Percentiles rank a stretch among this genome's conserved stretches.
phyloP scores from a whole-genome alignment of 495 filamentous ascomycete genomes.

The Chlorociboria aeruginascens region DNA sequence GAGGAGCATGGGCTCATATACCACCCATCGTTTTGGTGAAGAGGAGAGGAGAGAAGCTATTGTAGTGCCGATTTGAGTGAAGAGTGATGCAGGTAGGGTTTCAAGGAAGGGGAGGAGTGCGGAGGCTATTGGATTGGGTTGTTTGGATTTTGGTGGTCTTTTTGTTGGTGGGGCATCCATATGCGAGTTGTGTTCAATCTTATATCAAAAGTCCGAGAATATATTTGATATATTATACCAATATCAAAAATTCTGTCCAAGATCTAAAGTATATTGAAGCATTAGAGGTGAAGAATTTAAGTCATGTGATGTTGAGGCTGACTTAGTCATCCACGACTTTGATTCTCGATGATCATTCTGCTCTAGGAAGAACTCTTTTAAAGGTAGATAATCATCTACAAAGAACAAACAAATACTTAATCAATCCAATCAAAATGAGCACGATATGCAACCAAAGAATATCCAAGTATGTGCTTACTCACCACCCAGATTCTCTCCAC shows the following conservation, averaged over 20 bases:
- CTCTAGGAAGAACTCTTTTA: too few species aligned
- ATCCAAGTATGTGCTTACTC: too few species aligned
- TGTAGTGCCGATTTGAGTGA: background rate
- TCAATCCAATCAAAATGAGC: too few species aligned
- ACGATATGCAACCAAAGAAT: too few species aligned
- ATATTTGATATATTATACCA: background rate
- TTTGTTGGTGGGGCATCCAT: background rate
- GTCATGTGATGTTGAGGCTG: too few species aligned
- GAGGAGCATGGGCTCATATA: constrained; percentile 59
- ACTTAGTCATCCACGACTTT: too few species aligned
- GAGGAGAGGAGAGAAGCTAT: constrained; percentile 21
- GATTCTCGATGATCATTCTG: too few species aligned
- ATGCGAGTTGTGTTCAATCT: background rate
- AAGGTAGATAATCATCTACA: too few species aligned
- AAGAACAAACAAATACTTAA: too few species aligned
- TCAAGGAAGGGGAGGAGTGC: constrained; percentile 11
- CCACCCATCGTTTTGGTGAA: constrained; percentile 52
- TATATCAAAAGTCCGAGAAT: background rate
- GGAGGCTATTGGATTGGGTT: constrained; percentile 11
- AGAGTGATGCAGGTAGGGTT: constrained; percentile 3
- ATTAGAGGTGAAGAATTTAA: too few species aligned
- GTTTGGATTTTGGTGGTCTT: constrained; percentile 6
- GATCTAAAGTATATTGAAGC: background rate
- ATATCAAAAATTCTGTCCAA: background rate
- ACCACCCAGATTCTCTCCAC: too few species aligned